Evolutionary conservation across 768 basidiomycete genomes (phyloP).

Genomic region (Pleurotus sapidus): DNA sequence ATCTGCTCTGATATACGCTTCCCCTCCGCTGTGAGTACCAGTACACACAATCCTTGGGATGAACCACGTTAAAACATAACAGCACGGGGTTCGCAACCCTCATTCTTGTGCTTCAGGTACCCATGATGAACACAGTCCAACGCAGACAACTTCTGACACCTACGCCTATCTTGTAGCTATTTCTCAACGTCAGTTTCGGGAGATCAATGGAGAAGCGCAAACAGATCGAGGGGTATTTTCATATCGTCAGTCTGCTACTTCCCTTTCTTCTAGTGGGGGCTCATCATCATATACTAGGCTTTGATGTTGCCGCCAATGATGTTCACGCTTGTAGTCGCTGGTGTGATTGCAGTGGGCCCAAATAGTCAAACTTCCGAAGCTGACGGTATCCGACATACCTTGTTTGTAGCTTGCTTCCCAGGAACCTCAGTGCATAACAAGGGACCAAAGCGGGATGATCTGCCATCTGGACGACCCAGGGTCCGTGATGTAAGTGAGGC

Average conservation of each 20-base stretch:
- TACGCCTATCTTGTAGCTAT: not conserved
- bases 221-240: not conserved
- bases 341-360: not conserved
- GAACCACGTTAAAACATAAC: too few relatives aligned
- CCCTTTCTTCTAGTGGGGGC: not conserved
- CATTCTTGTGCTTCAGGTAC: not conserved
- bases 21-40: conserved; percentile 6
- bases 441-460: not conserved
- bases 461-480: not conserved
- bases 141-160: too few relatives aligned
- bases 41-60: too few relatives aligned
- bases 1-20: conserved; percentile 9
- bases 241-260: not conserved
- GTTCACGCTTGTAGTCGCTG: not conserved
- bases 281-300: not conserved
- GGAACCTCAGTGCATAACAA: not conserved
- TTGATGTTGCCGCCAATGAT: not conserved
- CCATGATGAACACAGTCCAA: too few relatives aligned
- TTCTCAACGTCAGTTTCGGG: not conserved
- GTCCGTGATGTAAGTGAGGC: not conserved
- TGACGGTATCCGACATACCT: not conserved
- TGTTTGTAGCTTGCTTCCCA: not conserved
- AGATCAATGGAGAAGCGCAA: not conserved
- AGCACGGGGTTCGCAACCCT: not conserved
- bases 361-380: not conserved